phyloP scores from a whole-genome alignment of 2,329 filamentous ascomycete genomes.

The Talaromyces sp. region DNA sequence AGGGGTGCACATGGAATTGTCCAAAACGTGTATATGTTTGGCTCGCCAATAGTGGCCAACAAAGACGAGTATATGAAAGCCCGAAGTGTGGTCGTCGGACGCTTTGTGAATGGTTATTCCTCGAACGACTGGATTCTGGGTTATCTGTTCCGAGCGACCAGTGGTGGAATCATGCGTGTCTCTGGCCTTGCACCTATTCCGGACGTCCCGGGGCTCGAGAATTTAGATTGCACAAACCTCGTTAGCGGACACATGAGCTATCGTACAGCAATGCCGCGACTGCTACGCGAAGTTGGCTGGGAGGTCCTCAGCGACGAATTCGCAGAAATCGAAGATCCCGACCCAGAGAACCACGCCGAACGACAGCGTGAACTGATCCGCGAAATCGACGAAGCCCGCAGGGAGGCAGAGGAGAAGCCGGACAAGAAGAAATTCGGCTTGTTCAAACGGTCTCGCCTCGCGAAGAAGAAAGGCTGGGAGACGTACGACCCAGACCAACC shows the following conservation, averaged over 20 bases:
- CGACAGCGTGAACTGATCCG: conserved; percentile 89
- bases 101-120: conserved; percentile 92
- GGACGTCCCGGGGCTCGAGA: conserved; percentile 75
- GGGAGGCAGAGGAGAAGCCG: conserved; percentile 74
- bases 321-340: conserved; percentile 91
- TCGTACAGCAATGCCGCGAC: conserved; percentile 80
- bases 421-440: conserved; percentile 68
- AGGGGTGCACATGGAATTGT: conserved; percentile 81
- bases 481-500: conserved; percentile 69
- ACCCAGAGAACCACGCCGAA: conserved; percentile 85
- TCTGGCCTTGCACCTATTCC: conserved; percentile 77
- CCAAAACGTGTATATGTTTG: conserved; percentile 94
- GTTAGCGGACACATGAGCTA: conserved; percentile 97
- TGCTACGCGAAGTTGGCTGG: conserved; percentile 87
- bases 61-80: conserved; percentile 81
- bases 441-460: conserved; percentile 70
- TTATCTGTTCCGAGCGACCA: conserved; percentile 91
- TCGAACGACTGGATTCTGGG: conserved; percentile 95
- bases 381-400: conserved; percentile 92
- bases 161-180: conserved; percentile 82
- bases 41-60: conserved; percentile 85
- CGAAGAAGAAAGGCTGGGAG: conserved; percentile 85
- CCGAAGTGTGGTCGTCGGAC: conserved; percentile 79
- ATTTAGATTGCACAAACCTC: conserved; percentile 77
- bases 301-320: conserved; percentile 89